Evolutionary conservation across 352 stramenopile genomes (phyloP).

Genomic region (Pythium apleroticum): DNA sequence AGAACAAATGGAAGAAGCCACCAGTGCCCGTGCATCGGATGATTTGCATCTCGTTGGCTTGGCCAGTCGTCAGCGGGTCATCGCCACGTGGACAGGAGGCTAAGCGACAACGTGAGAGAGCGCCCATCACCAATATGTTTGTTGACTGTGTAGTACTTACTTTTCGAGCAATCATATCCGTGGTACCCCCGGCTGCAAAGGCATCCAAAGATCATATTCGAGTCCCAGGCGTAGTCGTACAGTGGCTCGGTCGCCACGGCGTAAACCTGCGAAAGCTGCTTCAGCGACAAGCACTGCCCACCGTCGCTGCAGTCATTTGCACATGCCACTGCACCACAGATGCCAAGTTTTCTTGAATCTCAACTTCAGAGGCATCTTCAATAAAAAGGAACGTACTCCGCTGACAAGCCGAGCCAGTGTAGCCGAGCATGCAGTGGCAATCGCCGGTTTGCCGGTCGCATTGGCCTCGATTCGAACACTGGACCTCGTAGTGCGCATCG

Average conservation of each 20-base stretch:
- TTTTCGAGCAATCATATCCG: constrained; percentile 83
- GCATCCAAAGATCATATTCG: constrained; percentile 86
- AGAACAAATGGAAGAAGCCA: constrained; percentile 71
- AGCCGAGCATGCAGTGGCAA: constrained; percentile 69
- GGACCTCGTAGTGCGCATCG: constrained; percentile 58
- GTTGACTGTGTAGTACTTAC: constrained; percentile 15
- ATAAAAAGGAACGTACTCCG: constrained; percentile 36
- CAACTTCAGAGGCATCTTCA: neutral
- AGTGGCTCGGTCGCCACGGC: constrained; percentile 49
- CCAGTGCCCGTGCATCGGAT: constrained; percentile 71
- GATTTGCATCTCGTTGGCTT: constrained; percentile 86
- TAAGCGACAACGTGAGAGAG: constrained; percentile 16
- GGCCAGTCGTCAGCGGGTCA: constrained; percentile 80
- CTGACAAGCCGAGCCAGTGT: constrained; percentile 68
- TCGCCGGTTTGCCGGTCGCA: constrained; percentile 53
- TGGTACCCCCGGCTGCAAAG: constrained; percentile 79
- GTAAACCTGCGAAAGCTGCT: constrained; percentile 45
- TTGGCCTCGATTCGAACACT: constrained; percentile 78
- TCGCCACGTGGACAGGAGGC: constrained; percentile 81
- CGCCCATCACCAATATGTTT: neutral
- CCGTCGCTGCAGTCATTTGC: constrained; percentile 38
- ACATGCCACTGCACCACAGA: constrained; percentile 55
- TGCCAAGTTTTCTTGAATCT: neutral
- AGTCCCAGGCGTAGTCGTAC: constrained; percentile 62
- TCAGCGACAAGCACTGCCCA: constrained; percentile 70